Evolutionary conservation across 2,329 filamentous ascomycete species (phyloP).

Genomic region (Aschersonia sp.): DNA sequence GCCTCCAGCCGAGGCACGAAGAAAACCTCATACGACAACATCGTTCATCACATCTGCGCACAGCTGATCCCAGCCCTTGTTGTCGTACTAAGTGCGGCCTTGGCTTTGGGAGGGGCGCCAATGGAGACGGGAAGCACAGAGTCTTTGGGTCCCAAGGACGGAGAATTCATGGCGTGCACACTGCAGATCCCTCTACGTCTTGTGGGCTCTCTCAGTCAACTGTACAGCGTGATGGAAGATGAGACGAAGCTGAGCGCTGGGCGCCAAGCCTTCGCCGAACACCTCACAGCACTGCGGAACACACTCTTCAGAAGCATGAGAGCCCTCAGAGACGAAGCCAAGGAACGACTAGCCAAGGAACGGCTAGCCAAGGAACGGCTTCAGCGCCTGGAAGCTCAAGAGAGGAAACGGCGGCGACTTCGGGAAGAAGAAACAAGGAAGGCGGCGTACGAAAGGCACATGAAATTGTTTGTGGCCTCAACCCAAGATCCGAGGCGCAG

Average conservation of each 20-base stretch:
- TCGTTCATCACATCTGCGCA: constrained; percentile 5
- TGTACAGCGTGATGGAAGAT: background rate
- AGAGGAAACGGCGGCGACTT: constrained; percentile 1
- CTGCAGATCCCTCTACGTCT: constrained; percentile 3
- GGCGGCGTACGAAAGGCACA: constrained; percentile 1
- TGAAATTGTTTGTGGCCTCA: constrained; percentile 7
- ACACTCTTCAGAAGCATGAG: background rate
- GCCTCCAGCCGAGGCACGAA: background rate
- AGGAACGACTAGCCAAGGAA: background rate
- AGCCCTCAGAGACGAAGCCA: background rate
- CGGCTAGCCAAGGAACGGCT: background rate
- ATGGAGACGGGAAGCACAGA: background rate
- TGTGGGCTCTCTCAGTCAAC: constrained; percentile 1
- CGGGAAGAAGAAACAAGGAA: background rate
- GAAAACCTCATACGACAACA: background rate
- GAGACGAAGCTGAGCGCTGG: background rate
- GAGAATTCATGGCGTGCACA: constrained; percentile 4
- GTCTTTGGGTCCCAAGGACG: background rate
- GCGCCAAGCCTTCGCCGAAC: background rate
- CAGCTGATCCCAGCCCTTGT: constrained; percentile 13
- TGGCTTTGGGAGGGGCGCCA: constrained; percentile 7
- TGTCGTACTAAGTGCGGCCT: constrained; percentile 8
- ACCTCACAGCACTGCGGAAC: background rate
- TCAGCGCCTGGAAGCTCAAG: background rate
- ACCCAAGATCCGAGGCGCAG: constrained; percentile 3